Conservation (phyloP, 2,329 filamentous ascomycete genomes). For the Ascosphaera apis region DNA sequence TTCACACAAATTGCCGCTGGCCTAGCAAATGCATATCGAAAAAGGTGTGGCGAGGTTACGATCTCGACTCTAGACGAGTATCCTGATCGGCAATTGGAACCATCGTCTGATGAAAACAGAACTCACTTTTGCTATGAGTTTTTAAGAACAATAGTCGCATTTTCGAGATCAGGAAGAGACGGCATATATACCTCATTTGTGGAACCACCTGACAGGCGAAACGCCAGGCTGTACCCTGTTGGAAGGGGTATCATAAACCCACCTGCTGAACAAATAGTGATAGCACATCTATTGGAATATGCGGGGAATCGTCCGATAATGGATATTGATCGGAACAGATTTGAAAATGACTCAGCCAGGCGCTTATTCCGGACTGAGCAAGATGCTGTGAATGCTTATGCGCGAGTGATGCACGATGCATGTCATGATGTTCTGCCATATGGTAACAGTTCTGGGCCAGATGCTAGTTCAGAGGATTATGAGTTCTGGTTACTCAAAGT, state of each 20-base stretch:
- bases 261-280: conserved; percentile 32
- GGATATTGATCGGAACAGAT: conserved; percentile 34
- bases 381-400: conserved; percentile 34
- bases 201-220: conserved; percentile 7
- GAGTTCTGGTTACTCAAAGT: conserved; percentile 37
- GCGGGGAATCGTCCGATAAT: conserved; percentile 28
- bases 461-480: conserved; percentile 13
- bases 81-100: not conserved
- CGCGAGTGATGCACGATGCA: conserved; percentile 25
- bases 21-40: conserved; percentile 15
- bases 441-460: conserved; percentile 21
- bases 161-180: conserved; percentile 28
- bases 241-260: conserved; percentile 25
- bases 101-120: not conserved
- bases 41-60: not conserved
- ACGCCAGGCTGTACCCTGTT: conserved; percentile 25
- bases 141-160: conserved; percentile 33
- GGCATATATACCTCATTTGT: conserved; percentile 34
- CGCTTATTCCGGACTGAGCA: conserved; percentile 29
- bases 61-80: not conserved
- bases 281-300: conserved; percentile 34
- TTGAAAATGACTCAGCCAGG: conserved; percentile 31
- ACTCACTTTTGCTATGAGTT: conserved; percentile 39
- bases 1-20: conserved; percentile 41
- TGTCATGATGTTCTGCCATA: not conserved